Conservation (phyloP, 192 early-diverging fungal species). For the Oehlia diaphana region DNA sequence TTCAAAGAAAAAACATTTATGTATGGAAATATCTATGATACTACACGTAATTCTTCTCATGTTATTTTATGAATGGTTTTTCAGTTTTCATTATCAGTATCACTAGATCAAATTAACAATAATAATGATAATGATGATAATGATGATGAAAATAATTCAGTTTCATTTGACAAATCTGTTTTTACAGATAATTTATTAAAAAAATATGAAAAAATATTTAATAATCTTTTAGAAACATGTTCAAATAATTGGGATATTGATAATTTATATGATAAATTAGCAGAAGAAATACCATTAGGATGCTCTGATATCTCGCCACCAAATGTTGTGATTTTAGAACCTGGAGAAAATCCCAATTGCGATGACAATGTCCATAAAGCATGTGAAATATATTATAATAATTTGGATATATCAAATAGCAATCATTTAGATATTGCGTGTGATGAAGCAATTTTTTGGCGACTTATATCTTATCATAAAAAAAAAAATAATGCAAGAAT, state of each 20-base stretch:
- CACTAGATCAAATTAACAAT: no score
- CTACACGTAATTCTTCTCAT: neutral
- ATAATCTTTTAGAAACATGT: neutral
- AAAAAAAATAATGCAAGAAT: neutral
- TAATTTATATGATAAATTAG: neutral
- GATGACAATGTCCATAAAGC: neutral
- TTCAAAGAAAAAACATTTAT: neutral
- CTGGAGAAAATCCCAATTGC: neutral
- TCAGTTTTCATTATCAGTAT: neutral
- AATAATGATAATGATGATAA: no score
- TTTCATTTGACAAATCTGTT: neutral
- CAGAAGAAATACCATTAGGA: neutral
- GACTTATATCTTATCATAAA: neutral
- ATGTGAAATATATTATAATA: neutral
- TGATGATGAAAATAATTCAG: neutral
- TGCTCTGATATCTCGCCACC: neutral
- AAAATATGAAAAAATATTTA: neutral
- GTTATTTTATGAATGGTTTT: neutral
- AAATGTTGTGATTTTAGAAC: constrained; percentile 13
- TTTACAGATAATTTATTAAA: no score
- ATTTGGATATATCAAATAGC: neutral
- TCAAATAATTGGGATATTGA: neutral
- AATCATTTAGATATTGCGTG: neutral
- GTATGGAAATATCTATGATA: neutral
- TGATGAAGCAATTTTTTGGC: constrained; percentile 19